Percentiles rank a stretch among this genome's conserved stretches.
Evolutionary conservation across 441 rosid genomes (phyloP).

Genomic region (Adansonia grandidieri): DNA sequence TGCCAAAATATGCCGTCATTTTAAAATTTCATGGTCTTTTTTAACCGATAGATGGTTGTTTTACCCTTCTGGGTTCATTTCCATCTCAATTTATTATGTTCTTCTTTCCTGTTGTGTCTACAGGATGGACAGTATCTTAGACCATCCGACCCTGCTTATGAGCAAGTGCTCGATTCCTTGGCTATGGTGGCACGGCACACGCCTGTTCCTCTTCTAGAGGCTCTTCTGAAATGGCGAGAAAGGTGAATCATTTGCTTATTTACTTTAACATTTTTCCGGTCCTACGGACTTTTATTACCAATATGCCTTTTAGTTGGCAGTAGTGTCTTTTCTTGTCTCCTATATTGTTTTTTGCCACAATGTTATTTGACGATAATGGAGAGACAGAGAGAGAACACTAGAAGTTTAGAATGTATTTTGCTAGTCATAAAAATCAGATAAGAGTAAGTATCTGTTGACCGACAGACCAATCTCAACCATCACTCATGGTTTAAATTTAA

Average conservation of each 20-base stretch:
- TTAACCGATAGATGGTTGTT: conserved; percentile 12
- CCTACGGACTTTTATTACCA: background rate
- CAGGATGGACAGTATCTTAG: conserved; percentile 99
- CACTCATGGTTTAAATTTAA: background rate
- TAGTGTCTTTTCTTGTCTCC: conserved; percentile 1
- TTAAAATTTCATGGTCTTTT: background rate
- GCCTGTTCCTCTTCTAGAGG: conserved; percentile 96
- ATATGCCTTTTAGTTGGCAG: background rate
- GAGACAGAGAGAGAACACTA: background rate
- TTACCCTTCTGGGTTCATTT: conserved; percentile 17
- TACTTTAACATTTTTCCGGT: background rate
- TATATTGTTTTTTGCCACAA: background rate
- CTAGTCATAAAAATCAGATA: background rate
- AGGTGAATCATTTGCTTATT: conserved; percentile 44
- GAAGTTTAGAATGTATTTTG: background rate
- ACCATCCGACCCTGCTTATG: conserved; percentile 97
- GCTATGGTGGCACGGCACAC: conserved; percentile 99
- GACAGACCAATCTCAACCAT: background rate
- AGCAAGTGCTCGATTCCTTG: conserved; percentile 95
- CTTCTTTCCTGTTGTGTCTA: conserved; percentile 29
- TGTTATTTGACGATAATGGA: background rate
- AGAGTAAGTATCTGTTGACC: background rate
- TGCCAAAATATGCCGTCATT: background rate
- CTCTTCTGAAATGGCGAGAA: conserved; percentile 97
- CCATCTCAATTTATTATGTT: conserved; percentile 16